phyloP scores from a whole-genome alignment of 1,284 basidiomycete species.

The Sphagnurus paluster region DNA sequence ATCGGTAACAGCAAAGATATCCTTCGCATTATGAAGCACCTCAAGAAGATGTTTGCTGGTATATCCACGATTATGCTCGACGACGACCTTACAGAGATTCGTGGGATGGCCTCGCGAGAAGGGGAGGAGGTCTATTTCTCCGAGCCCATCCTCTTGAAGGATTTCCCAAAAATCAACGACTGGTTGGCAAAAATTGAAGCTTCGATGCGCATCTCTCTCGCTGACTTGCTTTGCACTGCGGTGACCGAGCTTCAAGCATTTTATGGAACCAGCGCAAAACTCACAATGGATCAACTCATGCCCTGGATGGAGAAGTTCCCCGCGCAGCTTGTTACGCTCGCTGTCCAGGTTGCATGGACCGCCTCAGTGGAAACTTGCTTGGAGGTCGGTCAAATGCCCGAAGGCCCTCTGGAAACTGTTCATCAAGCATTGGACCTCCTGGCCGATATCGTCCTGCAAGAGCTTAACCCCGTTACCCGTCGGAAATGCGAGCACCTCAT shows the following conservation, averaged over 20 bases:
- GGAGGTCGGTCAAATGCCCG: constrained; percentile 54
- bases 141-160: constrained; percentile 83
- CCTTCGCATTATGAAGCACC: constrained; percentile 94
- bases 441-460: constrained; percentile 92
- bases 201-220: constrained; percentile 93
- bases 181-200: constrained; percentile 94
- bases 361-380: constrained; percentile 78
- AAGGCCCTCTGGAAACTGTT: constrained; percentile 75
- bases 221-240: constrained; percentile 76
- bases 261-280: constrained; percentile 65
- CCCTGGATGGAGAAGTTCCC: constrained; percentile 93
- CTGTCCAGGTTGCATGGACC: constrained; percentile 95
- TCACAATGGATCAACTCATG: constrained; percentile 72
- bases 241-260: constrained; percentile 81
- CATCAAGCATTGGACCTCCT: constrained; percentile 88
- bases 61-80: constrained; percentile 90
- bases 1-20: constrained; percentile 99
- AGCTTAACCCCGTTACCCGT: constrained; percentile 85
- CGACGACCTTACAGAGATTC: constrained; percentile 84
- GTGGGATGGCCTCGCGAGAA: constrained; percentile 91
- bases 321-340: constrained; percentile 93
- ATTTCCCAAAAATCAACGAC: constrained; percentile 97
- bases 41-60: constrained; percentile 99
- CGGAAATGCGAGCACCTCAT: constrained; percentile 99
- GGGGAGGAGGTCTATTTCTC: constrained; percentile 91